phyloP scores from a whole-genome alignment of 805 yeast species.

The Ogataea angusta region DNA sequence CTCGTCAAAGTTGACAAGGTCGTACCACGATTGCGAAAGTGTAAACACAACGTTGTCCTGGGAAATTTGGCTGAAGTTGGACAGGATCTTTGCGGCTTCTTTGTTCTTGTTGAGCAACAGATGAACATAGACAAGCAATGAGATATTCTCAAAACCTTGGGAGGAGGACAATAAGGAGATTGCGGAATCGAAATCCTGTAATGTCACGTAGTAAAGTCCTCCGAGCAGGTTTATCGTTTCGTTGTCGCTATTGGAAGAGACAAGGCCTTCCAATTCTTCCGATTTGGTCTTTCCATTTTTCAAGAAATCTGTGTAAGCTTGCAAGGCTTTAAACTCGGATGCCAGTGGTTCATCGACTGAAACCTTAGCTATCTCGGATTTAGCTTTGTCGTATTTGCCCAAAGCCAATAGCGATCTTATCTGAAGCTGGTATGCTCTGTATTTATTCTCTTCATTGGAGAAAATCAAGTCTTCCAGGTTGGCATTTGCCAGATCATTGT shows the following conservation, averaged over 20 bases:
- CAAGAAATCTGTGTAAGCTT: conserved; percentile 12
- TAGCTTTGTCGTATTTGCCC: conserved; percentile 18
- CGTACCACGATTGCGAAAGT: conserved; percentile 70
- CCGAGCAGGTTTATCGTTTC: conserved; percentile 17
- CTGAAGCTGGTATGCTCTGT: conserved; percentile 25
- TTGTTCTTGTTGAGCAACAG: conserved; percentile 41
- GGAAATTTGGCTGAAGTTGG: conserved; percentile 44
- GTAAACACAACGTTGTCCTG: conserved; percentile 76
- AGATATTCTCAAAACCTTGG: conserved; percentile 38
- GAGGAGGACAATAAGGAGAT: conserved; percentile 34
- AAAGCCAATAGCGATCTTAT: conserved; percentile 20
- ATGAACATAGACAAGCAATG: conserved; percentile 36
- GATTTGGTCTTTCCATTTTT: conserved; percentile 12
- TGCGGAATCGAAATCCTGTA: conserved; percentile 42
- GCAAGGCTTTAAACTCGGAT: conserved; percentile 17
- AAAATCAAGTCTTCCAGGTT: conserved; percentile 27
- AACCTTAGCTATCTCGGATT: conserved; percentile 8
- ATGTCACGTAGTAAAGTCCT: conserved; percentile 26
- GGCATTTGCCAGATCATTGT: conserved; percentile 17
- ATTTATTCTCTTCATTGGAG: conserved; percentile 24
- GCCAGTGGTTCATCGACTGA: conserved; percentile 11
- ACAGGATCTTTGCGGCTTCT: conserved; percentile 45
- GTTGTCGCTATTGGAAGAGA: conserved; percentile 20
- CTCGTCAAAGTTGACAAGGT: conserved; percentile 39
- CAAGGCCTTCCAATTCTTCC: conserved; percentile 20